Base-by-base conservation (phyloP, 768 basidiomycete species). In the Panaeolus cyanescens region DNA sequence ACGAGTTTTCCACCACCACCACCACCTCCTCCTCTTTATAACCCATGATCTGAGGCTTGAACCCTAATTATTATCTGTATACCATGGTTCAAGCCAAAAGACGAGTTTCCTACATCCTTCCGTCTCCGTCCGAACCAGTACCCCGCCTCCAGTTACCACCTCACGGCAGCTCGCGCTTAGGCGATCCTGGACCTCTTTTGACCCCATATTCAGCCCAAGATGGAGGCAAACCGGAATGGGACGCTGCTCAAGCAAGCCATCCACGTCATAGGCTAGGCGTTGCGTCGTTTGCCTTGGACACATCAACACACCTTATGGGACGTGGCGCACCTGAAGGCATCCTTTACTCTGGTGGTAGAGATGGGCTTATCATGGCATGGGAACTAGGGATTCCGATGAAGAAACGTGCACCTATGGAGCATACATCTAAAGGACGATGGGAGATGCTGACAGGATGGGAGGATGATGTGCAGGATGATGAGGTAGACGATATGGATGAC, bases 241-340 rank as follows among this genome's bases (percentile, higher is more conserved):
- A 59, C 53, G 65, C 65, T 2, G 71, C 67, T 59, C 67, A 71
- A 53, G 63, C 69, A 15, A 74, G 74, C 10, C 86, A 91, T 64
- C 91, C 92, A n/a, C 83, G 89, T 32, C 95, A 98, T 75, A 85
- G 94, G 20, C 84, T 98, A 0, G 93, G 93, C 3, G 87, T 95
- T 34, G 86, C 91, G 0, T 89, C 92, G 0, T 82, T 98, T n/a
- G 95, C 92, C 0, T 78, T 98, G 20, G 95, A 98, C 74, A 82
- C 85, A 0, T 89, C 92, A 0, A 96, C 95, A 2, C 83, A 84
- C 53, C 81, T 97, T 6, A 70, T 82, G n/a, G 89, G 89, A 5
- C 79, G 78, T n/a, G 61, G 73, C 4, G 68, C 81, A 4, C 95
- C 95, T 0, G 87, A 92, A 65, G 95, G 95, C 4, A 95, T 97